Base-by-base conservation (phyloP, 2,329 filamentous ascomycete species). In the Cercospora zeina region DNA sequence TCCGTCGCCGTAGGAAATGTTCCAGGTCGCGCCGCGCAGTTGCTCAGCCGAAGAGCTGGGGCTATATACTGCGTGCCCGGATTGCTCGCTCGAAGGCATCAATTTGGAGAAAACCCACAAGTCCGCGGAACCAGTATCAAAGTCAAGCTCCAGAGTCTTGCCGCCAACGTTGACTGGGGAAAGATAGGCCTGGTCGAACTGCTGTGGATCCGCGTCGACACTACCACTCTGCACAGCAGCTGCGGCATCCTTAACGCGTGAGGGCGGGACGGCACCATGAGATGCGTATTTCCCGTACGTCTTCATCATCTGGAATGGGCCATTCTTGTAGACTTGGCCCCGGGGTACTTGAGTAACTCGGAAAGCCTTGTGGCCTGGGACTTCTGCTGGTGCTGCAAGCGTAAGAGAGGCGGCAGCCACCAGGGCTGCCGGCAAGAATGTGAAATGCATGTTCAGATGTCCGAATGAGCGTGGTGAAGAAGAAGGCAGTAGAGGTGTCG, bases 71-170 rank as follows among this genome's bases (percentile, higher is more conserved):
- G 75, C 71, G 68, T 89, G 87, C 4, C 83, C 85, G 7, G 73
- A 72, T 30, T 82, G 79, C 54, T 85, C 75, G 14, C 76, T 75
- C 4, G 76, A 68, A 4, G 83, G 72, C 13, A 87, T 83, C 24
- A 86, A 79, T 16, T 79, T 80, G 0, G 87, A 89, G 75, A 88
- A 89, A 42, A 85, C 88, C 83, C 83, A 95, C 87, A 89, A 82
- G 76, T 89, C 87, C 45, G 86, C 81, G 65, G 80, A 88, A 65
- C 81, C 87, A 13, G 89, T 92, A 67, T 92, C 89, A 63, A 92
- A 83, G 72, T 90, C 87, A 63, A 92, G 73, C 62, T 85, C 82
- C 65, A 90, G 72, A 2, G 78, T 83, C 68, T 87, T 85, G 71
- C 82, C 77, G 49, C 89, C 89, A 65, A 91, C 78, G 1, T 78